These are phyloP conservation scores for Macaranga tanarius DNA, from an alignment of 441 rosid species.

Conservation along the genomic window DNA sequence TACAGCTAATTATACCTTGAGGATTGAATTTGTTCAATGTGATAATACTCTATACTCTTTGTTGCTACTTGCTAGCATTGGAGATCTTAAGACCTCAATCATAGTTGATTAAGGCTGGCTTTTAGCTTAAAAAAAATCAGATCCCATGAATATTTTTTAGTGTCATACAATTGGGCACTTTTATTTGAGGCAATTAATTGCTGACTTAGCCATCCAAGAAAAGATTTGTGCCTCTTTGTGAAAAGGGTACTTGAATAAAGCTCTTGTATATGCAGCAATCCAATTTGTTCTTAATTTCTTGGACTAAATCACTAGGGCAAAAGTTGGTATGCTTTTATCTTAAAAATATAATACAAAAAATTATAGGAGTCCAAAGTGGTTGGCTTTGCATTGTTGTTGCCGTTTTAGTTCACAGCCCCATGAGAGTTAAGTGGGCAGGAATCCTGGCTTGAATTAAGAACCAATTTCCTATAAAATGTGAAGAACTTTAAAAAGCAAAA, in stretches of 20 bases:
- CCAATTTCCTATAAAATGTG: constrained; percentile 32
- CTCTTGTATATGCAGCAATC: neutral
- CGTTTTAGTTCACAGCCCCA: constrained; percentile 36
- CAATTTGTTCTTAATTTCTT: neutral
- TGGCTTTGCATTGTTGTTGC: constrained; percentile 30
- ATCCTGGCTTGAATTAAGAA: constrained; percentile 47
- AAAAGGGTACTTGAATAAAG: neutral
- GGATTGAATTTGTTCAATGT: no score
- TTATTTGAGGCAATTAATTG: no score
- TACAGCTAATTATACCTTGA: neutral
- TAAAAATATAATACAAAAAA: constrained; percentile 22
- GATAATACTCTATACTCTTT: no score
- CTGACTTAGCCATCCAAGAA: neutral
- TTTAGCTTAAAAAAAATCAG: no score
- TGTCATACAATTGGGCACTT: no score
- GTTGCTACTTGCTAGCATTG: no score
- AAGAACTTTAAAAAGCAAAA: constrained; percentile 22
- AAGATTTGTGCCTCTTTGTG: neutral
- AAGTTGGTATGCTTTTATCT: constrained; percentile 36
- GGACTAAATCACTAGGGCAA: constrained; percentile 13
- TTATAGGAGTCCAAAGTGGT: constrained; percentile 25
- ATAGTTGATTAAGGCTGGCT: no score
- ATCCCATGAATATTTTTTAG: no score
- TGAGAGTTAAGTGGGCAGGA: constrained; percentile 42
- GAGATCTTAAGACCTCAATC: no score